Conservation (phyloP, 192 early-diverging fungal species). For the Coemansia sp. region DNA sequence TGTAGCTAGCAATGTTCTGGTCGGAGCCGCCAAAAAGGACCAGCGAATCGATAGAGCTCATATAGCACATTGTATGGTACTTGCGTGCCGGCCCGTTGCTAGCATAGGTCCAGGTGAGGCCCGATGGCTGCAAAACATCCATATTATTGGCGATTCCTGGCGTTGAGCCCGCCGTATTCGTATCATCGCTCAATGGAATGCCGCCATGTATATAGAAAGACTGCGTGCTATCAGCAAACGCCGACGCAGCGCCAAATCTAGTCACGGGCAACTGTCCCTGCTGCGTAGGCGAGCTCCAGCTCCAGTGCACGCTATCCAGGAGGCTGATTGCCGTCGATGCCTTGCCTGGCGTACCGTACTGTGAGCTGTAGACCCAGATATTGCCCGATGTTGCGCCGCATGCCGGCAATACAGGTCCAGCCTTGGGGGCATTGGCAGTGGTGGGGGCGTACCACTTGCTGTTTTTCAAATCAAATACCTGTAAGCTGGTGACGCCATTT, state of each 20-base stretch:
- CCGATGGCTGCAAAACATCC: constrained; percentile 50
- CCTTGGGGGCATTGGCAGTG: constrained; percentile 38
- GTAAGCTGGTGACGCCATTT: constrained; percentile 24
- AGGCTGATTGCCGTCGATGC: constrained; percentile 30
- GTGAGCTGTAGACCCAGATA: constrained; percentile 44
- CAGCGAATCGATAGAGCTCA: constrained; percentile 56
- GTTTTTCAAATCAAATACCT: constrained; percentile 43
- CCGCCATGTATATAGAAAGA: constrained; percentile 54
- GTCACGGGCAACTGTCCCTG: constrained; percentile 41
- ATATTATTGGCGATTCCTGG: constrained; percentile 46
- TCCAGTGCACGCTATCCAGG: constrained; percentile 54
- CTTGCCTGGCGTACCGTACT: constrained; percentile 19
- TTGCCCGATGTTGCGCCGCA: constrained; percentile 38
- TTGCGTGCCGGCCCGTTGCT: constrained; percentile 58
- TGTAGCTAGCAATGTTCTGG: constrained; percentile 50
- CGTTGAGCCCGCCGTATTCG: constrained; percentile 28
- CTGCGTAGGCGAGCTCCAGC: constrained; percentile 48
- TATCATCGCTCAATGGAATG: constrained; percentile 24
- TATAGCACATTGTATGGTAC: constrained; percentile 58
- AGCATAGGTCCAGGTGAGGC: constrained; percentile 59
- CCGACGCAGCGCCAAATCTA: constrained; percentile 44
- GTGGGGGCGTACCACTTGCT: constrained; percentile 47
- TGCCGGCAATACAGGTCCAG: constrained; percentile 40
- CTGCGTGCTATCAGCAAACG: constrained; percentile 22
- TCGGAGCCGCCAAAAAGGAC: constrained; percentile 67